Evolutionary conservation across 495 filamentous ascomycete genomes (phyloP), one percentile per base, ranked within the genome.

Genomic region (Echria macrotheca): DNA sequence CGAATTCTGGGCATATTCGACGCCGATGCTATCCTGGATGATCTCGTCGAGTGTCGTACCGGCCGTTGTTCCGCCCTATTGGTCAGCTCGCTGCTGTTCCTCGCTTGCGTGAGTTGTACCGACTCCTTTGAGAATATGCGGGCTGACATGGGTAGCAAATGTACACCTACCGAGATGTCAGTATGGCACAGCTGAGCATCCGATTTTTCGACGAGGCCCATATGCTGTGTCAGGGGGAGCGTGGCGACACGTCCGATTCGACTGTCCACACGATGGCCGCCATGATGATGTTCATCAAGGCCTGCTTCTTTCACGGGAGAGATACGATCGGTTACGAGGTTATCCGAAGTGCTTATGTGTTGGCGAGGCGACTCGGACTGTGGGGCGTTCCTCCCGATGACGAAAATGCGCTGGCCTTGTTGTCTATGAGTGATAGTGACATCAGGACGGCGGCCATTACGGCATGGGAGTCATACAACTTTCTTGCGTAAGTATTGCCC

Each of bases 1-100:
- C 57, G 44, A 3, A 21, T 52, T 5, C 42, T 52, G 18, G 48
- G 42, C 29, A 15, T 49, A 2, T 56, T 56, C 43, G 53, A 56
- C 22, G 32, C 48, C 14, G 48, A 56, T 29, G 12, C 12, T 31
- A 12, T 31, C 12, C 28, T 31, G 7, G 28, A 6, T 6, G 28
- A 31, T 12, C 28, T 31, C 28, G 28, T 31, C 28, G 28, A 6
- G 6, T 31, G 28, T 31, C 28, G 12, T 6, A 6, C 28, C 25
- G 7, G 28, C 7, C 12, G 6, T 12, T 31, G 28, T 12, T 31
- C 28, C 7, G 28, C 28, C 7, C 12, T 31, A 6, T 12, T 31
- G 7, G 28, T 31, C 28, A 31, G 28, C 12, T 6, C 28, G 6
- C 28, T 31, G 28, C 6, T 31, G 28, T 31, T 31, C 28, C 28